Evolutionary conservation across 2,329 filamentous ascomycete species (phyloP), one percentile per base, ranked within the genome.

Genomic region (Penicillium crustosum): DNA sequence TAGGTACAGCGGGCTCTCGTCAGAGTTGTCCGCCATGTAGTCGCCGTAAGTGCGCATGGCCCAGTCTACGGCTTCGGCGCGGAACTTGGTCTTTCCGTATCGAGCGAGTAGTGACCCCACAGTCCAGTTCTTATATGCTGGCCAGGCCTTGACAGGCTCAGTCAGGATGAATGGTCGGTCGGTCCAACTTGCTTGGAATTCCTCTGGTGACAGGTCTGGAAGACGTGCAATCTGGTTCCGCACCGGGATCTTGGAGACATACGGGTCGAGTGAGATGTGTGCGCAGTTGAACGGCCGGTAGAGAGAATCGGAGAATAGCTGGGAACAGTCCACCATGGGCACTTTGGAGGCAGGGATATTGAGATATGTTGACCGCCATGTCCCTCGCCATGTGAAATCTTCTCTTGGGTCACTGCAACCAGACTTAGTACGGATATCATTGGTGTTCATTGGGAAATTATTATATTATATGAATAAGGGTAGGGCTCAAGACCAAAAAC

Each of bases 41-140:
- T 86, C 80, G 61, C 87, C 79, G 73, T 97, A 97, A 0, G 85
- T 89, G n/a, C 82, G 79, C 61, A 96, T 83, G 0, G 87, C 85
- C 93, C 93, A 97, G 76, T 97, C 91, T 6, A 97, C 93, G 0
- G 92, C 89, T 80, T 97, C 94, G 10, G 93, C 93, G 41, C 91
- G 86, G 75, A 97, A 97, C 50, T 84, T 81, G 3, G 88, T 82
- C 49, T 87, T 76, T 0, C 82, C 79, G 71, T 92, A 91, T 59
- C 81, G 78, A n/a, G 79, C 68, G 0, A 89, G 78, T 1, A 97
- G 81, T 10, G 76, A 76, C n/a, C 88, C 81, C 12, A 89, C 82
- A 3, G 84, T 87, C 93, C 93, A 97, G 29, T 83, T 78, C 38
- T 82, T 80, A 73, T 84, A 92, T 1, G 88, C 86, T 1, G 90